phyloP scores from a whole-genome alignment of 2,329 filamentous ascomycete genomes.

The Aspergillus awamori region DNA sequence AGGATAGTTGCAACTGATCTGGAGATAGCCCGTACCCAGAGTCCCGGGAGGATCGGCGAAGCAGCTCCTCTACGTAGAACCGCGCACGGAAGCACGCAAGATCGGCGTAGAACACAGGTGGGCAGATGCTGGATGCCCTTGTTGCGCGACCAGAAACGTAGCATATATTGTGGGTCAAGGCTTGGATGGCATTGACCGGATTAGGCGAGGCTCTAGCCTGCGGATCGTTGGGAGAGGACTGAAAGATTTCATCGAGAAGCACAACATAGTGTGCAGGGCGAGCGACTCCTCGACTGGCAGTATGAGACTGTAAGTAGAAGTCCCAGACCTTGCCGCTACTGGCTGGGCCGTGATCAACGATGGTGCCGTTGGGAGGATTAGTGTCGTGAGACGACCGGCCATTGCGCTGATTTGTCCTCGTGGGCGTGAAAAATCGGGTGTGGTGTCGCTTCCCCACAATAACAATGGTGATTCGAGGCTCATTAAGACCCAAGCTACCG shows the following conservation, averaged over 20 bases:
- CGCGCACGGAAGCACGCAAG: conserved; percentile 77
- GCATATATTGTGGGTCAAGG: conserved; percentile 75
- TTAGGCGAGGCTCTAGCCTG: background rate
- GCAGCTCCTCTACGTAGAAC: conserved; percentile 52
- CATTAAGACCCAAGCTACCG: conserved; percentile 34
- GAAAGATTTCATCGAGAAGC: conserved; percentile 67
- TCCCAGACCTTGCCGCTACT: conserved; percentile 75
- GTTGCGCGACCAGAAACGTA: conserved; percentile 84
- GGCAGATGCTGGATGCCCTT: conserved; percentile 84
- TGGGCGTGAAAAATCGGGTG: conserved; percentile 75
- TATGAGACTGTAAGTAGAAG: conserved; percentile 80
- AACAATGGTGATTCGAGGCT: conserved; percentile 69
- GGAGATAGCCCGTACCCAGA: background rate
- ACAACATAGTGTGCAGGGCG: conserved; percentile 81
- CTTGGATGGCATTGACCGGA: conserved; percentile 54
- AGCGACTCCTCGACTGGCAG: conserved; percentile 77
- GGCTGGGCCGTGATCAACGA: conserved; percentile 75
- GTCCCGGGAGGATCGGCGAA: background rate
- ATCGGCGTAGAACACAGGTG: conserved; percentile 89
- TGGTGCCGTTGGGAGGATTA: conserved; percentile 72
- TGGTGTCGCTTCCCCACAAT: conserved; percentile 86
- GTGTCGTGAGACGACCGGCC: conserved; percentile 45
- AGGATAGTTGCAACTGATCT: background rate
- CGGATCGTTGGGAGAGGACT: background rate
- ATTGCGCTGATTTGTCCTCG: conserved; percentile 50